phyloP scores from a whole-genome alignment of 2,329 filamentous ascomycete species.

The Pseudogymnoascus sp. region DNA sequence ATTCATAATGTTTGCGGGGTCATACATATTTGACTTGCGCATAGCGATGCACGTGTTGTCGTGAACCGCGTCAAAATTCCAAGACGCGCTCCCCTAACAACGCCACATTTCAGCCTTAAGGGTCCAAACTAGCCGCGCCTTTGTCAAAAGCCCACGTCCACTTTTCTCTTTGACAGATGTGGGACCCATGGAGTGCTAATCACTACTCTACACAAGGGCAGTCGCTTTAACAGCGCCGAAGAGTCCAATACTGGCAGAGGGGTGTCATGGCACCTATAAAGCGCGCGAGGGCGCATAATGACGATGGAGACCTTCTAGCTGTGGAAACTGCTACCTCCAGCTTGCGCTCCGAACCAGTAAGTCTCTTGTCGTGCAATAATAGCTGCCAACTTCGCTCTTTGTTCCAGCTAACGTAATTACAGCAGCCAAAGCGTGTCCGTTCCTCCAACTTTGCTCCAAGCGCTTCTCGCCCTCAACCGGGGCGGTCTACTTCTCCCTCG shows the following conservation, averaged over 20 bases:
- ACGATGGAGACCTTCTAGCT: not conserved
- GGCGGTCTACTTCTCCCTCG: slow-evolving; percentile 14
- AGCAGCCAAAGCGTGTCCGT: slow-evolving; percentile 1
- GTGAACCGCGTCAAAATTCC: slow-evolving; percentile 7
- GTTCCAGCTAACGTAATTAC: not conserved
- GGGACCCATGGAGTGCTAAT: not conserved
- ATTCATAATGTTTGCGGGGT: not conserved
- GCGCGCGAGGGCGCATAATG: not conserved
- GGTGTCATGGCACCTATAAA: slow-evolving; percentile 1
- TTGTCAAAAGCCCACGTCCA: slow-evolving; percentile 2
- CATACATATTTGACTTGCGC: not conserved
- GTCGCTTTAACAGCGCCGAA: not conserved
- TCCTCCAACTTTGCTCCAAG: not conserved
- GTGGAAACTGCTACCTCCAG: not conserved
- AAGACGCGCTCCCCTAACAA: not conserved
- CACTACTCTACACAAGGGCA: not conserved
- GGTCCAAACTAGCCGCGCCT: not conserved
- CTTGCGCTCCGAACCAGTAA: not conserved
- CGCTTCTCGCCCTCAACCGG: not conserved
- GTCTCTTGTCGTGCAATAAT: not conserved
- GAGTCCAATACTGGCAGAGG: not conserved
- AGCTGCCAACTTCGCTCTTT: not conserved
- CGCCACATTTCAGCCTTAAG: not conserved
- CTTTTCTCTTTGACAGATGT: not conserved
- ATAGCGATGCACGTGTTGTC: not conserved